Evolutionary conservation across 192 early-diverging fungal species (phyloP), one percentile per base, ranked within the genome.

Genomic region (Chytriomyces sp.): DNA sequence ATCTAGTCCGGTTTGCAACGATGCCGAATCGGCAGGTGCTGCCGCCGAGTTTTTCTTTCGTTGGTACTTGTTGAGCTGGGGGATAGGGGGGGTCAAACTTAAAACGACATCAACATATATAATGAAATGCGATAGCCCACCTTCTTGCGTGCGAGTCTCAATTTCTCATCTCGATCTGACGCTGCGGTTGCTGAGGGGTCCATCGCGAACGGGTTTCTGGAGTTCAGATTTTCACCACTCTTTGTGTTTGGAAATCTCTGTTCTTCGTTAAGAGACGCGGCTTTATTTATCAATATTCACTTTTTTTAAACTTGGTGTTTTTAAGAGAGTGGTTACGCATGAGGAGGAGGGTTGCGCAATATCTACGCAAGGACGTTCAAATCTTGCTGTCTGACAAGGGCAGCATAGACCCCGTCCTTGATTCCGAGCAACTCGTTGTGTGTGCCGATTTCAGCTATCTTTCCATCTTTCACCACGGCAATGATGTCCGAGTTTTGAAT

Each of bases 401-500:
- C 72, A 26, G 80, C 85, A 74, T 90, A 91, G 16, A 81, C 45
- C 0, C 82, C 80, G 23, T 79, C 72, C 9, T 72, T 50, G 10
- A 82, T 85, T 6, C 91, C 59, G 44, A 94, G 77, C 28, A 94
- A 79, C 63, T 92, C 85, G 50, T 79, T 35, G 79, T 94, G 91
- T 6, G 91, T 85, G 26, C 92, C 92, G 6, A 77, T 45, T 73
- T 93, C 92, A 26, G 81, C 81, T 2, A 92, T 75, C 7, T 10
- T 20, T 6, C 86, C 86, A 49, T 87, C 82, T 61, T 86, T 78
- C n/a, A 88, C 74, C 16, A 88, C 87, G 74, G 80, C 76, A 75
- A 94, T 91, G 13, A 85, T 50, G 81, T 94, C 91, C 10, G 91
- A 89, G 45, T 85, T 81, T 13, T 88, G 85, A 62, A 93, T 88